phyloP scores from a whole-genome alignment of 306 rosid species.

The Coriaria nepalensis region DNA sequence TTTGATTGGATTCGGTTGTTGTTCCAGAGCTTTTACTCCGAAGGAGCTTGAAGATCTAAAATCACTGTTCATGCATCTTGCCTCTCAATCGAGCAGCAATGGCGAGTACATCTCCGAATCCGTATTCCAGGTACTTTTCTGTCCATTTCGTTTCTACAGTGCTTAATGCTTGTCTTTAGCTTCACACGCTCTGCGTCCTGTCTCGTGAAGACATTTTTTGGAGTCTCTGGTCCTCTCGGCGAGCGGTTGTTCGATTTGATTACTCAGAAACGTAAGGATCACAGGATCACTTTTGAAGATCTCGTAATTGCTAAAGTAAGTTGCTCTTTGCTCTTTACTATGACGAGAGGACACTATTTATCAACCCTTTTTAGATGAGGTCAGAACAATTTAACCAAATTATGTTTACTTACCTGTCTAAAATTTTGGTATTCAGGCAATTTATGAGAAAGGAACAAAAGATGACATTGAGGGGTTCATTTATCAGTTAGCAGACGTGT shows the following conservation, averaged over 20 bases:
- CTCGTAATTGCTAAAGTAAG: constrained; percentile 75
- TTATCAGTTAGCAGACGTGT: constrained; percentile 43
- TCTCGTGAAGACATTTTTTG: constrained; percentile 35
- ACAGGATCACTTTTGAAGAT: constrained; percentile 64
- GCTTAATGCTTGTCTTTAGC: background rate
- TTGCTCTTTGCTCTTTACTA: too few relatives aligned
- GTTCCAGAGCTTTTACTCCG: constrained; percentile 62
- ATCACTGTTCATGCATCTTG: constrained; percentile 42
- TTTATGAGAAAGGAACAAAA: constrained; percentile 69
- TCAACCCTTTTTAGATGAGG: too few relatives aligned
- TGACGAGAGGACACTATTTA: too few relatives aligned
- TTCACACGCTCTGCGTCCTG: constrained; percentile 1
- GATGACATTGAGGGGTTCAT: constrained; percentile 76
- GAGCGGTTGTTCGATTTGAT: constrained; percentile 61
- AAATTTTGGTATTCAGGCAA: constrained; percentile 41
- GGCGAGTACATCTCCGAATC: constrained; percentile 36
- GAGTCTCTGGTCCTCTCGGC: constrained; percentile 53
- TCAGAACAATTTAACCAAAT: too few relatives aligned
- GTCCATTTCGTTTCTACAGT: background rate
- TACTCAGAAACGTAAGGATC: constrained; percentile 65
- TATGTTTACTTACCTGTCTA: too few relatives aligned
- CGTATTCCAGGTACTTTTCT: constrained; percentile 50
- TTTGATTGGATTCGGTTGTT: background rate
- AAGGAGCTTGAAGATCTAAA: constrained; percentile 46
- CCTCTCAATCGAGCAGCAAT: constrained; percentile 47